Percentiles rank a stretch among this genome's conserved stretches.
Evolutionary conservation across 805 yeast genomes (phyloP).

Genomic region (Suhomyces sp.): DNA sequence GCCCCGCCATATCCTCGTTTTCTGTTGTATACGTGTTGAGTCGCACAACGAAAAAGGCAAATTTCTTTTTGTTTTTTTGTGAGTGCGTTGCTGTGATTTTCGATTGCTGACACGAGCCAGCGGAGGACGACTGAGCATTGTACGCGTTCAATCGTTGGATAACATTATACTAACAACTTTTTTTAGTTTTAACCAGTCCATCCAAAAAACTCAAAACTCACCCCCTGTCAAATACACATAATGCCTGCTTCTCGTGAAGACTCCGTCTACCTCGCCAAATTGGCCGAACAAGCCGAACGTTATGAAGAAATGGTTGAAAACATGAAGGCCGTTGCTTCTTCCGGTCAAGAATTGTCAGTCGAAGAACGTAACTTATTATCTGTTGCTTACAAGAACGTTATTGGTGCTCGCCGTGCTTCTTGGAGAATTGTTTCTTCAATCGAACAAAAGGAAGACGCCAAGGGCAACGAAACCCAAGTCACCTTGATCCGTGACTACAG

Average conservation of each 20-base stretch:
- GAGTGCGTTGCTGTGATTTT: slow-evolving; percentile 1
- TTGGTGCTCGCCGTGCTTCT: slow-evolving; percentile 98
- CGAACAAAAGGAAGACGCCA: slow-evolving; percentile 96
- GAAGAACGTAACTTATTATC: slow-evolving; percentile 97
- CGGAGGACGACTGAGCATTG: neutral
- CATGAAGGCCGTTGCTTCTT: slow-evolving; percentile 95
- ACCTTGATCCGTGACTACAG: slow-evolving; percentile 89
- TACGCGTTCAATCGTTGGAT: neutral
- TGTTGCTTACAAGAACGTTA: slow-evolving; percentile 96
- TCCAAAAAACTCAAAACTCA: neutral
- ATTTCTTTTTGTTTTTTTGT: slow-evolving; percentile 1
- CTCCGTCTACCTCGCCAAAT: slow-evolving; percentile 94
- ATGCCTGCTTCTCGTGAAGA: slow-evolving; percentile 94
- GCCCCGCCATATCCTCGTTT: neutral
- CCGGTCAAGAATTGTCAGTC: slow-evolving; percentile 92
- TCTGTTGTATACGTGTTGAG: slow-evolving; percentile 1
- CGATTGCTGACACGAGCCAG: neutral
- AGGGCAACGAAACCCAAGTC: slow-evolving; percentile 91
- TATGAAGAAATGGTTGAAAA: slow-evolving; percentile 99
- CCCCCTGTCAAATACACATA: slow-evolving; percentile 9
- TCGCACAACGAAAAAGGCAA: slow-evolving; percentile 4
- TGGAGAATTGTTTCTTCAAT: slow-evolving; percentile 99
- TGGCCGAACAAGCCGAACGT: slow-evolving; percentile 99
- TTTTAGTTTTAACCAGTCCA: slow-evolving; percentile 1
- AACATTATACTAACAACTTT: slow-evolving; percentile 1